Conservation (phyloP, 306 rosid genomes). For the Macrotyloma uniflorum region DNA sequence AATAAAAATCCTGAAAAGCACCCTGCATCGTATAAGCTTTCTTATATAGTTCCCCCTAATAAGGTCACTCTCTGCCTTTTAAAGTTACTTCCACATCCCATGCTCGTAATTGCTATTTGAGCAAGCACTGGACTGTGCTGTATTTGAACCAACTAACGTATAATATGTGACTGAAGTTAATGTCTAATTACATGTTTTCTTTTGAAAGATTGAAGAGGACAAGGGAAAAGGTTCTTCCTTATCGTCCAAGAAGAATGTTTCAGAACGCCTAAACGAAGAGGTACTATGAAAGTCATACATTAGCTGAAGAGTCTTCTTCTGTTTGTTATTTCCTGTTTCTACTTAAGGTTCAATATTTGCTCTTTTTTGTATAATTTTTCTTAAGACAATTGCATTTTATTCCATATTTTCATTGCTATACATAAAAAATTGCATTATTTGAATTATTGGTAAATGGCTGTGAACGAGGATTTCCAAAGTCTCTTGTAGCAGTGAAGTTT, state of each 20-base stretch:
- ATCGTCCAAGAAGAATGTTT: conserved; percentile 60
- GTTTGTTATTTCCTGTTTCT: conserved; percentile 6
- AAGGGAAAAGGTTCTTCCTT: conserved; percentile 73
- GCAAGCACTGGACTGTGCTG: conserved; percentile 17
- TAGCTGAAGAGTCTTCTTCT: background rate
- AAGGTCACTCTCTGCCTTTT: conserved; percentile 60
- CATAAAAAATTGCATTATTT: background rate
- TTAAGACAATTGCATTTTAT: conserved; percentile 2
- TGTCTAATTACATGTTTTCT: conserved; percentile 26
- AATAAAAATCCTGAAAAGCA: conserved; percentile 66
- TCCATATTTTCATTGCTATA: conserved; percentile 19
- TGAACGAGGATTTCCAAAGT: background rate
- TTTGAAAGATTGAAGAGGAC: conserved; percentile 77
- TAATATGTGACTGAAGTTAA: conserved; percentile 17
- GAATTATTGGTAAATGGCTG: conserved; percentile 7
- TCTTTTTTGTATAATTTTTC: conserved; percentile 4
- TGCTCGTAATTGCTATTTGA: conserved; percentile 9
- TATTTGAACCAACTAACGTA: conserved; percentile 20
- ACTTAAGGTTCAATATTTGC: background rate
- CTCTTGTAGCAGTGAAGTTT: conserved; percentile 10
- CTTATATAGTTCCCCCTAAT: conserved; percentile 85
- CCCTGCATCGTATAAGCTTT: conserved; percentile 68
- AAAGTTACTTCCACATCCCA: conserved; percentile 18
- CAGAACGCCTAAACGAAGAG: conserved; percentile 91
- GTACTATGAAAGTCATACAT: conserved; percentile 44